A percentile compares a stretch with the other conserved stretches of the same genome.
phyloP scores from a whole-genome alignment of 1,139 yeast genomes.

The Pichia inconspicua region DNA sequence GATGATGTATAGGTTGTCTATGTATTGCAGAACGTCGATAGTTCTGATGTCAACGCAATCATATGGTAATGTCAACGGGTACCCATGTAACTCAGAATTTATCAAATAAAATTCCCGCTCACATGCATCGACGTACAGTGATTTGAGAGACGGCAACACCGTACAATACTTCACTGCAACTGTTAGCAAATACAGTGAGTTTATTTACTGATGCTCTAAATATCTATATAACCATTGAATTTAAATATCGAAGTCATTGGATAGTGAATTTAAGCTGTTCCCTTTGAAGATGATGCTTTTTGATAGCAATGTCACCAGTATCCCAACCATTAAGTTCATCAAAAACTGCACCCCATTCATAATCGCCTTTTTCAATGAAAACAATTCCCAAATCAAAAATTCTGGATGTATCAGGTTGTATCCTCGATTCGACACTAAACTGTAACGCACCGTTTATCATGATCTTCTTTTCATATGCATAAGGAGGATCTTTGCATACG shows the following conservation, averaged over 20 bases:
- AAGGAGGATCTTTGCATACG: conserved; percentile 26
- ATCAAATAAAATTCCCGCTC: no score
- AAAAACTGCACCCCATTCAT: conserved; percentile 69
- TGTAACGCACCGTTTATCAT: conserved; percentile 63
- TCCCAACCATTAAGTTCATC: conserved; percentile 35
- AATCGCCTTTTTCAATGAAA: conserved; percentile 62
- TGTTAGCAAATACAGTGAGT: no score
- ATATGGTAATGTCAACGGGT: no score
- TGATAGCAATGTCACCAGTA: conserved; percentile 15
- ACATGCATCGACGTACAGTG: no score
- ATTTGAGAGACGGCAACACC: no score
- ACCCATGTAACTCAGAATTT: no score
- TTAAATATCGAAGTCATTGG: conserved; percentile 1
- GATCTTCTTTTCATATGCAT: conserved; percentile 43
- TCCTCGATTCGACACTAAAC: conserved; percentile 34
- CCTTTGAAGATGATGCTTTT: conserved; percentile 25
- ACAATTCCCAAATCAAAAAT: conserved; percentile 46
- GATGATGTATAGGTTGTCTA: no score
- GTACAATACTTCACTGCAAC: no score
- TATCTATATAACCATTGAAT: no score
- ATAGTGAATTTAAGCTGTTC: conserved; percentile 24
- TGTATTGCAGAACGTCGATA: no score
- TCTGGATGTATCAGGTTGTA: conserved; percentile 38
- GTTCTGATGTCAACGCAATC: no score
- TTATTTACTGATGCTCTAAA: no score